Conservation (phyloP, 2,329 filamentous ascomycete genomes). For the Colletotrichum australisinense region DNA sequence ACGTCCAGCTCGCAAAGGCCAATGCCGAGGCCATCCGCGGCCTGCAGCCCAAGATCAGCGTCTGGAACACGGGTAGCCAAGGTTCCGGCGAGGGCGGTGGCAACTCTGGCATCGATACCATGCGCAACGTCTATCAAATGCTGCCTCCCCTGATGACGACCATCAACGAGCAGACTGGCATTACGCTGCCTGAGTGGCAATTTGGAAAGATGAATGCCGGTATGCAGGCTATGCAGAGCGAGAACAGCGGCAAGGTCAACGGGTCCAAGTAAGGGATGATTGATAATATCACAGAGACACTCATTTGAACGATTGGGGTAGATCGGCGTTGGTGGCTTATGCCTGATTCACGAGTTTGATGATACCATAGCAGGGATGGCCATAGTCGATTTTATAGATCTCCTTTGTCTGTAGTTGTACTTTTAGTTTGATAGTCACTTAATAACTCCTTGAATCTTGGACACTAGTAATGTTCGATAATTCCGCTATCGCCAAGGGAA, state of each 20-base stretch:
- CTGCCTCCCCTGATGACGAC: slow-evolving; percentile 85
- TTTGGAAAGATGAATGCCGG: slow-evolving; percentile 60
- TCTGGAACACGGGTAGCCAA: slow-evolving; percentile 83
- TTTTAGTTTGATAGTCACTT: neutral
- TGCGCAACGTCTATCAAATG: slow-evolving; percentile 87
- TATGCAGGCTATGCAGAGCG: slow-evolving; percentile 44
- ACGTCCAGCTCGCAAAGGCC: slow-evolving; percentile 80
- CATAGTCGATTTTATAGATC: slow-evolving; percentile 16
- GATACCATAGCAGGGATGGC: slow-evolving; percentile 23
- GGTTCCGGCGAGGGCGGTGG: slow-evolving; percentile 52
- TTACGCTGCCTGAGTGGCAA: slow-evolving; percentile 82
- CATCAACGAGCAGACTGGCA: slow-evolving; percentile 90
- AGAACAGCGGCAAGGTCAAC: slow-evolving; percentile 16
- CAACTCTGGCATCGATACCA: slow-evolving; percentile 65
- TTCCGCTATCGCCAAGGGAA: no score
- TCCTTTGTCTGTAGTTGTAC: slow-evolving; percentile 18
- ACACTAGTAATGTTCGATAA: no score
- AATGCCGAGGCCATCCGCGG: slow-evolving; percentile 82
- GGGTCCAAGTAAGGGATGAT: neutral
- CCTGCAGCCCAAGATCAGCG: slow-evolving; percentile 87
- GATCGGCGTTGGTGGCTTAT: slow-evolving; percentile 20
- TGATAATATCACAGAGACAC: neutral
- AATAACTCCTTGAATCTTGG: neutral
- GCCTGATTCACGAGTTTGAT: slow-evolving; percentile 5
- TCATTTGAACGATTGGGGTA: neutral